Base-by-base conservation (phyloP, 345 rosid species). In the Diplotaxis tenuifolia region DNA sequence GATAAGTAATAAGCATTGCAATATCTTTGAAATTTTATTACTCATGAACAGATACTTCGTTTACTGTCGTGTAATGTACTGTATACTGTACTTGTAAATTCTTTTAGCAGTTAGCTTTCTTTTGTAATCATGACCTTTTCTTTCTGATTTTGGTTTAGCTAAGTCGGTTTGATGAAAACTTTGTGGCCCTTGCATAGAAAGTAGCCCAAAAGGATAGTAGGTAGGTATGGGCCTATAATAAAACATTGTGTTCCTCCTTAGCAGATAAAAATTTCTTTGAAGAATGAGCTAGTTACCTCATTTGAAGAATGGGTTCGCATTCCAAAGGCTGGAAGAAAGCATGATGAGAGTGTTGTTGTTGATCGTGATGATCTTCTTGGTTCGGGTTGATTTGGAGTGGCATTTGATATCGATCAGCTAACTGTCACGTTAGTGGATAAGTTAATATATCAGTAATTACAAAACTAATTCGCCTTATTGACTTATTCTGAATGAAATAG, bases 251-350 rank as follows among this genome's bases (percentile, higher is more conserved):
- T 16, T 28, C 15, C 21, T 28, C 62, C 14, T 28, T 28, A 15
- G n/a, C n/a, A 47, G 53, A 47, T 16, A 29, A 15, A 47, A 47
- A 47, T 6, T 15, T 47, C 4, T 6, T 15, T 15, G 18, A 47
- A 47, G 21, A 47, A 9, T 47, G 20, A 58, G 16, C 62, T 22
- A 6, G 75, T 19, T 89, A 94, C 98, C 98, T 93, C 14, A 91
- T 91, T 64, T 94, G 98, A 73, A 91, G 77, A 20, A 96, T 88
- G 21, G 98, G 97, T 69, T 91, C 96, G 63, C 95, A 91, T 9
- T 88, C 93, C 83, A 91, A 67, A 14, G 90, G 92, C 68, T 94
- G 97, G 23, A 86, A 94, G 83, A 94, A 94, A 65, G 80, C 82
- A 28, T 88, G 90, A 6, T 55, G 76, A 75, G 19, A 86, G 89